Base-by-base conservation (phyloP, 176 grass and related monocot genomes). In the Oryza glaberrima region DNA sequence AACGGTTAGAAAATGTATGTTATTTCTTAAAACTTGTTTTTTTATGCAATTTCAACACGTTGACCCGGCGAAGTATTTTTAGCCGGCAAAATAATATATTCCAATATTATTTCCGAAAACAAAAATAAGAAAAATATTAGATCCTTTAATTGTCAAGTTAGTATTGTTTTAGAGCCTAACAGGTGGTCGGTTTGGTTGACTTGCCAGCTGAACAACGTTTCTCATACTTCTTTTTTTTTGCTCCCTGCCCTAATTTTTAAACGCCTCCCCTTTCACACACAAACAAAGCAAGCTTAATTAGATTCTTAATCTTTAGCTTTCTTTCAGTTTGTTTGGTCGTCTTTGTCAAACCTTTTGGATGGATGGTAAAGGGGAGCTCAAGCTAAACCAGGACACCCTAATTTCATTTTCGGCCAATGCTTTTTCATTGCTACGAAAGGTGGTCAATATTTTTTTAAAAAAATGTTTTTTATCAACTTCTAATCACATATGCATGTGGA, bases 271-370 rank as follows among this genome's bases (percentile, higher is more conserved):
- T 28, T 40, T 25, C 69, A 40, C 73, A 51, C n/a, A 77, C 14
- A 46, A 8, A 30, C 71, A 61, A 81, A 76, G 47, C 45, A 45
- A 78, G 12, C 6, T 41, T 41, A 44, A 44, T 16, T 52, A 65
- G 60, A 71, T 77, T 77, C 38, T 2, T 79, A 56, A 56, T 56
- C 52, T 7, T 56, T 56, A 44, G 75, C 61, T 81, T 81, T 67
- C 35, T 35, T 35, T 63, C n/a, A 23, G 58, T 63, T 73, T 52
- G 60, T 70, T 65, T 6, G 47, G 46, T 56, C 67, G 72, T 20
- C 67, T 71, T 47, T 26, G 9, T 40, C 46, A 22, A 54, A 43
- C 20, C 17, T 72, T 70, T 63, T 35, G 69, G 34, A 60, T 35
- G 60, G 34, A 60, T 46, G 60, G 34, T 3, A 22, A 87, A 77